A percentile compares a stretch with the other conserved stretches of the same genome.
Evolutionary conservation across 73 alveolate species (phyloP).

Genomic region (Urostyla sp.): DNA sequence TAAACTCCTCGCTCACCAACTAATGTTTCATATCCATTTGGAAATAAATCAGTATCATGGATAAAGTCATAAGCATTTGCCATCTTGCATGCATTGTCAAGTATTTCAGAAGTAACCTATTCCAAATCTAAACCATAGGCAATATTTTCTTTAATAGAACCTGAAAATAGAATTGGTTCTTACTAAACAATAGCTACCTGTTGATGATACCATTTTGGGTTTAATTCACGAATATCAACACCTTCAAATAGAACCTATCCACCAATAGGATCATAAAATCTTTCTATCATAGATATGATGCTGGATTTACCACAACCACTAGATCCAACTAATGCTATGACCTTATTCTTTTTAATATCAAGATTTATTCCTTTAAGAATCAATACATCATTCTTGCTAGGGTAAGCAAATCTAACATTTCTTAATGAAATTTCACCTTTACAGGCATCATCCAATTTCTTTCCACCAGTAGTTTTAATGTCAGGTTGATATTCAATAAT

Average conservation of each 20-base stretch:
- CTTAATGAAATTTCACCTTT: conserved; percentile 14
- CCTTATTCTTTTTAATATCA: conserved; percentile 25
- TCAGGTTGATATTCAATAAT: conserved; percentile 41
- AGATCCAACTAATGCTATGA: conserved; percentile 60
- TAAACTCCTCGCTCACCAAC: conserved; percentile 88
- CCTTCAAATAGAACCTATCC: conserved; percentile 70
- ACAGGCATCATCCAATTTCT: neutral
- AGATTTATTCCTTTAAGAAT: conserved; percentile 40
- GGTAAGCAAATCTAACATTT: conserved; percentile 50
- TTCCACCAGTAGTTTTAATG: conserved; percentile 51
- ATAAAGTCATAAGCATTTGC: conserved; percentile 71
- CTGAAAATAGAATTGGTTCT: conserved; percentile 70
- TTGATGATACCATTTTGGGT: conserved; percentile 66
- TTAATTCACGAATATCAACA: conserved; percentile 54
- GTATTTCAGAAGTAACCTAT: conserved; percentile 37
- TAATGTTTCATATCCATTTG: conserved; percentile 76
- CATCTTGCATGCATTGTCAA: conserved; percentile 52
- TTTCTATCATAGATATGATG: conserved; percentile 63
- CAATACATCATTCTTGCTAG: conserved; percentile 48
- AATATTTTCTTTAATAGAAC: conserved; percentile 67
- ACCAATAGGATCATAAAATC: conserved; percentile 76
- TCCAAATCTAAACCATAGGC: conserved; percentile 48
- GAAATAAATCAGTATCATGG: conserved; percentile 75
- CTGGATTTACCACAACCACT: conserved; percentile 80
- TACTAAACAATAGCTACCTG: conserved; percentile 59